Percentiles rank a stretch among this genome's conserved stretches.
phyloP scores from a whole-genome alignment of 306 rosid genomes.

The Quercus alba region DNA sequence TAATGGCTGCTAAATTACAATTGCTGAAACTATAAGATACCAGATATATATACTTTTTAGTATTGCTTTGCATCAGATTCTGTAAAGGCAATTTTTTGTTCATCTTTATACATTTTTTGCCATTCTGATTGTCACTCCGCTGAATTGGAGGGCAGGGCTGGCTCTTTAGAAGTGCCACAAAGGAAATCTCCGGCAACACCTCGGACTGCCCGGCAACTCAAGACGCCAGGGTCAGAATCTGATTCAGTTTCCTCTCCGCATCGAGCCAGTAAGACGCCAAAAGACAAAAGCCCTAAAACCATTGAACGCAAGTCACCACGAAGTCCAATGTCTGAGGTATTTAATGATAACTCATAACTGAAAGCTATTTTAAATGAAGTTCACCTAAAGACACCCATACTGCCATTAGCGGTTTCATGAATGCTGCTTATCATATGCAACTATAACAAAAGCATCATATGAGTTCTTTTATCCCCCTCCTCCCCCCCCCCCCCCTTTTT shows the following conservation, averaged over 20 bases:
- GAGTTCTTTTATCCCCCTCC: background rate
- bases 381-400: background rate
- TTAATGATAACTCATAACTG: background rate
- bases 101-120: background rate
- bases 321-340: constrained; percentile 69
- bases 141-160: constrained; percentile 40
- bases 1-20: background rate
- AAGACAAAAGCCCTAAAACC: constrained; percentile 55
- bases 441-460: background rate
- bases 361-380: background rate
- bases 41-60: background rate
- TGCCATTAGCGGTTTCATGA: background rate
- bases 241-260: constrained; percentile 46
- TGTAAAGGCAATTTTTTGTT: constrained; percentile 1
- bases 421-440: background rate
- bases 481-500: too few relatives aligned
- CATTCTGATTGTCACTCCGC: constrained; percentile 12
- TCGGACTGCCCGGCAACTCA: constrained; percentile 46
- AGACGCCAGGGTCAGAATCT: constrained; percentile 41
- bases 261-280: constrained; percentile 49
- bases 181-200: constrained; percentile 64
- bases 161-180: constrained; percentile 57
- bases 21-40: background rate
- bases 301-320: constrained; percentile 54
- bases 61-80: background rate